phyloP scores from a whole-genome alignment of 352 stramenopile genomes.

The Blastocystis sp. region DNA sequence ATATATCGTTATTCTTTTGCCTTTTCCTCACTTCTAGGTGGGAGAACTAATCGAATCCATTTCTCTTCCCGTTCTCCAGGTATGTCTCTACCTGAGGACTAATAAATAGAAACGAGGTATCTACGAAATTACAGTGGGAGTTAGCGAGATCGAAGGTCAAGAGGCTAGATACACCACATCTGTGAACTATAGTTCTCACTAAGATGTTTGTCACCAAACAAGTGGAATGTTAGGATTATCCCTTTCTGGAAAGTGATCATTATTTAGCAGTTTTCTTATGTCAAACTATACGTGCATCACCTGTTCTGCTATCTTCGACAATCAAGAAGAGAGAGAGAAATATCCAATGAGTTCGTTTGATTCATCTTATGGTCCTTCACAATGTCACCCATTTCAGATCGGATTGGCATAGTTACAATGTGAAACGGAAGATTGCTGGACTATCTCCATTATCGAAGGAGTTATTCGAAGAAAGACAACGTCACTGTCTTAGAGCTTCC shows the following conservation, averaged over 20 bases:
- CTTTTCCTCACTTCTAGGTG: neutral
- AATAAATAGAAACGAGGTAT: constrained; percentile 28
- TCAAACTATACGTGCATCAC: constrained; percentile 43
- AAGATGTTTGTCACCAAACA: constrained; percentile 21
- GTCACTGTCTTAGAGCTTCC: constrained; percentile 70
- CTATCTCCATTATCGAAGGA: constrained; percentile 74
- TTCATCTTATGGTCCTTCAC: constrained; percentile 13
- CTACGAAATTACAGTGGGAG: constrained; percentile 38
- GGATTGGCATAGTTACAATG: constrained; percentile 71
- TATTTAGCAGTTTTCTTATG: constrained; percentile 2
- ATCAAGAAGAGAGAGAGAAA: constrained; percentile 51
- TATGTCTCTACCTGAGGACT: neutral
- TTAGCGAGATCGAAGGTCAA: constrained; percentile 40
- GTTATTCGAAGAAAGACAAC: constrained; percentile 76
- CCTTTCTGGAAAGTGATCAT: constrained; percentile 27
- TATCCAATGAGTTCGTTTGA: neutral
- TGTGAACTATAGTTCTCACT: constrained; percentile 2
- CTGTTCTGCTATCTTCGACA: constrained; percentile 15
- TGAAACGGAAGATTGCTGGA: constrained; percentile 80
- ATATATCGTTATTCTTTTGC: neutral
- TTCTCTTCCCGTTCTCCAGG: neutral
- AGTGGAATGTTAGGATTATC: neutral
- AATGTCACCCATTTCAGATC: constrained; percentile 48
- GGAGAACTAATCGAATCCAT: constrained; percentile 34
- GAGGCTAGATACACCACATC: constrained; percentile 28